Evolutionary conservation across 306 rosid genomes (phyloP).

Genomic region (Medicago arabica): DNA sequence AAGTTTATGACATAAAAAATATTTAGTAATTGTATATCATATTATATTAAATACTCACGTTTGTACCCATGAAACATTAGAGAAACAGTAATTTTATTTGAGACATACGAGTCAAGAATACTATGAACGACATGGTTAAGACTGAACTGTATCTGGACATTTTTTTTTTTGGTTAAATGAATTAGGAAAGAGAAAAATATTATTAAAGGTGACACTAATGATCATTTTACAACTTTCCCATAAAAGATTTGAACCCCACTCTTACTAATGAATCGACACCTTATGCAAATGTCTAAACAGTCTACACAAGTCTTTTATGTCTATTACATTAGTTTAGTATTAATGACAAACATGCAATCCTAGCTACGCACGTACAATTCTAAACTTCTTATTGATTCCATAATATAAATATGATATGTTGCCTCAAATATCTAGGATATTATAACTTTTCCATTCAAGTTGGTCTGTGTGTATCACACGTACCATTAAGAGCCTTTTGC

Average conservation of each 20-base stretch:
- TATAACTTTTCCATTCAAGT: background rate
- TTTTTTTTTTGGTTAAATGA: no score
- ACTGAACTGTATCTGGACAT: background rate
- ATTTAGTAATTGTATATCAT: no score
- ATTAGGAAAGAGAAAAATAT: no score
- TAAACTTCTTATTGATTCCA: slow-evolving; percentile 18
- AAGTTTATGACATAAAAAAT: no score
- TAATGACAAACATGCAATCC: background rate
- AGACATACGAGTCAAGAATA: background rate
- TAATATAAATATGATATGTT: background rate
- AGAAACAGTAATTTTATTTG: background rate
- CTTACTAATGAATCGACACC: no score
- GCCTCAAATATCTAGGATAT: background rate
- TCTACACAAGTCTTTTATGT: no score
- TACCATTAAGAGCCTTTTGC: background rate
- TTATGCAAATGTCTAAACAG: background rate
- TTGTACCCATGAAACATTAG: background rate
- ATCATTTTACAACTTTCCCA: no score
- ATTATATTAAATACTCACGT: background rate
- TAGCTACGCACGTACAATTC: background rate
- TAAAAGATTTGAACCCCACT: no score
- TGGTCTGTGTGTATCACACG: background rate
- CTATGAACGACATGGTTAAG: background rate
- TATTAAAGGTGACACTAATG: no score
- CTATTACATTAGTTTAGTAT: background rate